phyloP scores from a whole-genome alignment of 2,329 filamentous ascomycete species.

The Pyrenochaeta sp. region DNA sequence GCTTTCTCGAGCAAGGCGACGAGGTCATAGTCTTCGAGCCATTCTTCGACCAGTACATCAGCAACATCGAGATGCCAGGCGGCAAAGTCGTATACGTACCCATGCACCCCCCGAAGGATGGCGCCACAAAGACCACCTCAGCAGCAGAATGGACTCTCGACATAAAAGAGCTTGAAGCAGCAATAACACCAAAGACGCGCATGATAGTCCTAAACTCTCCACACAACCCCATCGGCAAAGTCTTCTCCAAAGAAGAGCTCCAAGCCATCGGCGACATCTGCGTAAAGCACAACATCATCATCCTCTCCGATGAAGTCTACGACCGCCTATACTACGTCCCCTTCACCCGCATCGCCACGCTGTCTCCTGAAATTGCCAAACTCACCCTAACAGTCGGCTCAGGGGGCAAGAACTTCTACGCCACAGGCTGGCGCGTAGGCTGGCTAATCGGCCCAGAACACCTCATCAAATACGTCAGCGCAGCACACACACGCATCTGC shows the following conservation, averaged over 20 bases:
- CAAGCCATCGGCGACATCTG: slow-evolving; percentile 86
- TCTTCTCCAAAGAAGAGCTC: slow-evolving; percentile 85
- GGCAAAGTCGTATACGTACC: slow-evolving; percentile 95
- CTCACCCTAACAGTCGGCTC: slow-evolving; percentile 94
- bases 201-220: slow-evolving; percentile 94
- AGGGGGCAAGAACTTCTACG: slow-evolving; percentile 98
- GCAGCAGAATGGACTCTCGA: slow-evolving; percentile 90
- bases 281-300: slow-evolving; percentile 92
- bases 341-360: slow-evolving; percentile 89
- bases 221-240: slow-evolving; percentile 97
- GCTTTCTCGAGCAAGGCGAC: slow-evolving; percentile 90
- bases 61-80: slow-evolving; percentile 98
- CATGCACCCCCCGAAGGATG: slow-evolving; percentile 85
- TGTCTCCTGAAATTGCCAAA: slow-evolving; percentile 87
- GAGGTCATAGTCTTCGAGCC: slow-evolving; percentile 99
- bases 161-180: slow-evolving; percentile 79
- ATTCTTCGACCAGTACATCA: slow-evolving; percentile 99
- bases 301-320: slow-evolving; percentile 78
- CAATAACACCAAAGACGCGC: slow-evolving; percentile 86
- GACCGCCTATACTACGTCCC: slow-evolving; percentile 94
- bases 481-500: slow-evolving; percentile 95
- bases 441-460: slow-evolving; percentile 92
- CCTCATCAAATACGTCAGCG: slow-evolving; percentile 88
- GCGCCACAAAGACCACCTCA: slow-evolving; percentile 79
- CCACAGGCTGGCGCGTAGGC: slow-evolving; percentile 95